Conservation (phyloP, 352 stramenopile genomes). For the Thalassiosira hispida region DNA sequence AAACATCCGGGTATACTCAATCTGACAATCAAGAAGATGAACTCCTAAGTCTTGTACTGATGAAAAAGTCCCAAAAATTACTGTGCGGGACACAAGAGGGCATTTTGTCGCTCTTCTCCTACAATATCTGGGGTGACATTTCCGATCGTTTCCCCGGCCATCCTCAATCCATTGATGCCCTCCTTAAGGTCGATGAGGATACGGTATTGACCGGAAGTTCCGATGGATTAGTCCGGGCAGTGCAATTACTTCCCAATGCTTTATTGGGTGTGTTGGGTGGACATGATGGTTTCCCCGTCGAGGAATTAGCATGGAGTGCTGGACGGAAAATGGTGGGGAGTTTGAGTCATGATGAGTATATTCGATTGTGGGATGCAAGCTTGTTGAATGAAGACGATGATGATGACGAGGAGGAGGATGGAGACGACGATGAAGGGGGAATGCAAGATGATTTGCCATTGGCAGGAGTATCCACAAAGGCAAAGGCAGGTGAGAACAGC, state of each 20-base stretch:
- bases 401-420: conserved; percentile 79
- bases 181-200: conserved; percentile 97
- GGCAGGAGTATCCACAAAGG: neutral
- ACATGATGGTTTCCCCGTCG: conserved; percentile 95
- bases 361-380: conserved; percentile 94
- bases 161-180: conserved; percentile 92
- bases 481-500: conserved; percentile 37
- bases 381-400: conserved; percentile 92
- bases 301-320: conserved; percentile 87
- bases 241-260: conserved; percentile 95
- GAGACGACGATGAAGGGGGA: conserved; percentile 69
- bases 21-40: conserved; percentile 87
- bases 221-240: conserved; percentile 94
- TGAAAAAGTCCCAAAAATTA: conserved; percentile 92
- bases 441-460: conserved; percentile 2
- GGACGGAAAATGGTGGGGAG: conserved; percentile 91
- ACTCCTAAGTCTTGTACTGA: conserved; percentile 75
- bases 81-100: conserved; percentile 94
- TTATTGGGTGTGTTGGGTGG: conserved; percentile 95
- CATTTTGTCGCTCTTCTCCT: conserved; percentile 94
- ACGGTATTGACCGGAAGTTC: conserved; percentile 95
- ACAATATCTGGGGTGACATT: conserved; percentile 95
- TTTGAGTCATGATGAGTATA: conserved; percentile 92
- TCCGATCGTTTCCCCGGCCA: conserved; percentile 94
- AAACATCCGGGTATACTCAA: conserved; percentile 40